Evolutionary conservation across 768 basidiomycete genomes (phyloP), one percentile per base, ranked within the genome.

Genomic region (Xanthoconium stramineum): DNA sequence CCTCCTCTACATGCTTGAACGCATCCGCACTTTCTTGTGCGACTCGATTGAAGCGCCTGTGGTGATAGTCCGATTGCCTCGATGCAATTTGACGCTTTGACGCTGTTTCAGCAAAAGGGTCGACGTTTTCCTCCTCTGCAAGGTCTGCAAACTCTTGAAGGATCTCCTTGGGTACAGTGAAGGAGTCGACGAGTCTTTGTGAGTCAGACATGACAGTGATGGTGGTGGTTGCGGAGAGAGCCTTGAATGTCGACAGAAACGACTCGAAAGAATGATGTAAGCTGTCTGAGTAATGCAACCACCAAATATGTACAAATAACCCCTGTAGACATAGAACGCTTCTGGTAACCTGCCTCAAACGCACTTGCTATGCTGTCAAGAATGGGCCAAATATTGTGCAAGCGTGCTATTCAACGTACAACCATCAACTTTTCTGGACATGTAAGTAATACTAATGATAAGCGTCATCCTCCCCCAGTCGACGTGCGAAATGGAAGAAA

Each of bases 61-160:
- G 86, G 70, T 98, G 96, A 69, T 98, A 99, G 69, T 97, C 96
- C 49, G 86, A 89, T 76, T 98, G 93, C 49, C 96, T 83, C 38
- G 90, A 80, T 24, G 95, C 91, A 69, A 98, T 92, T 78, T 98
- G 96, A 57, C 91, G 90, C 67, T 91, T 87, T 53, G 87, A 89
- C 48, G 94, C 91, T 13, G 93, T 95, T 75, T 95, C 94, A 49
- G 91, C 91, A 66, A 93, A 93, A 20, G 91, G 91, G 70, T 95
- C 91, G 67, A 90, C 72, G 73, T 95, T 82, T 67, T 98, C 96
- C 68, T 94, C 93, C 65, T 98, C 95, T 15, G 92, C 94, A 69
- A 95, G 83, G 54, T 94, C 87, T 30, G 88, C 89, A 61, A 98
- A 97, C 74, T 98, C 97, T 71, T 93, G 83, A 39, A 98, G 81